Evolutionary conservation across 2,329 filamentous ascomycete species (phyloP).

Genomic region (Diaporthe batatas): DNA sequence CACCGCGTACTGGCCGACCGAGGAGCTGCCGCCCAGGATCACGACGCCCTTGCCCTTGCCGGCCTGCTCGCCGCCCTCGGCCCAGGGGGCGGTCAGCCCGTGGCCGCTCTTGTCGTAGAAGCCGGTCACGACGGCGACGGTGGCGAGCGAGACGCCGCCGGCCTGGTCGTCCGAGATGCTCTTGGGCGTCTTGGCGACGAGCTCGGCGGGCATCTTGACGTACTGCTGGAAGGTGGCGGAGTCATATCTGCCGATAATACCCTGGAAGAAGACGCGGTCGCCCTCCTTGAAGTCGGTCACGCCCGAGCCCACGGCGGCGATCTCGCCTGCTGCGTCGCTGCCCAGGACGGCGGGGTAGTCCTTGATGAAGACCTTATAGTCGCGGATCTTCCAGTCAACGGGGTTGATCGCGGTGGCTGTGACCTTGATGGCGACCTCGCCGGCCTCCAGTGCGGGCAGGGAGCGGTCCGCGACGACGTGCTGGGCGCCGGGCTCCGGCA

Average conservation of each 20-base stretch:
- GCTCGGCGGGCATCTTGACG: conserved; percentile 50
- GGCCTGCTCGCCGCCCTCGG: conserved; percentile 49
- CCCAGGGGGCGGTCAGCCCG: conserved; percentile 51
- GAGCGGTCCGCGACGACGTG: conserved; percentile 34
- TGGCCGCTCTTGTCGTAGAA: conserved; percentile 45
- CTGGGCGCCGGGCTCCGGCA: conserved; percentile 39
- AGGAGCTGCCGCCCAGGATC: conserved; percentile 50
- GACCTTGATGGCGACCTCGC: conserved; percentile 45
- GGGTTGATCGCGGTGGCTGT: conserved; percentile 52
- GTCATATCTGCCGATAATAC: conserved; percentile 50
- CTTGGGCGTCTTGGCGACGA: conserved; percentile 51
- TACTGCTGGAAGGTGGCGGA: conserved; percentile 55
- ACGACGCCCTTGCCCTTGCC: conserved; percentile 57
- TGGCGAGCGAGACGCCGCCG: conserved; percentile 46
- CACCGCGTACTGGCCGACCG: conserved; percentile 59
- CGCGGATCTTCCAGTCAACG: conserved; percentile 53
- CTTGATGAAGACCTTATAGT: conserved; percentile 46
- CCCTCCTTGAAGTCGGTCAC: conserved; percentile 49
- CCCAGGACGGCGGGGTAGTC: conserved; percentile 52
- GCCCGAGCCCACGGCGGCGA: conserved; percentile 50
- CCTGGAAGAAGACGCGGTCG: conserved; percentile 55
- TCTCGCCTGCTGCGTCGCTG: conserved; percentile 52
- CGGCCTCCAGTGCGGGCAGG: conserved; percentile 43
- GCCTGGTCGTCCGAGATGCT: conserved; percentile 50
- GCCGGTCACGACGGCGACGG: conserved; percentile 44